Evolutionary conservation across 2,329 filamentous ascomycete species (phyloP).

Genomic region (Calonectria pseudoturangicola): DNA sequence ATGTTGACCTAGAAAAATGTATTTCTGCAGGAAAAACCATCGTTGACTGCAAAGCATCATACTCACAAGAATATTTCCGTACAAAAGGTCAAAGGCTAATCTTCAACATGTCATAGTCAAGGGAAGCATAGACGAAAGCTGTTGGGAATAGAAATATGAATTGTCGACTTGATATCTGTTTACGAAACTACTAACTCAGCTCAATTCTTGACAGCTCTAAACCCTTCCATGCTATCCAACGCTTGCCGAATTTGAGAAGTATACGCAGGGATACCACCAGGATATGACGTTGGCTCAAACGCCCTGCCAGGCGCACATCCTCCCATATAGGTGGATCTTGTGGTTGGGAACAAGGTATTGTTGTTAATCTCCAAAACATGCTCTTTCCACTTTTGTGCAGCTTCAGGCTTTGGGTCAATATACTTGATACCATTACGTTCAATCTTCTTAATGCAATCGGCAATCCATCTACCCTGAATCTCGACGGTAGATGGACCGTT

Average conservation of each 20-base stretch:
- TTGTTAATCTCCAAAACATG: constrained; percentile 67
- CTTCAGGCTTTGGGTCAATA: constrained; percentile 69
- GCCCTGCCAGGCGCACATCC: constrained; percentile 72
- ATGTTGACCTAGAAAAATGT: no score
- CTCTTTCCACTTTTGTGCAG: constrained; percentile 69
- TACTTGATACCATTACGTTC: constrained; percentile 66
- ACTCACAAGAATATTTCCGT: no score
- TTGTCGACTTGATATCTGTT: no score
- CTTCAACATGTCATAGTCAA: no score
- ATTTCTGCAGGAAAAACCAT: no score
- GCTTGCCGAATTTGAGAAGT: constrained; percentile 47
- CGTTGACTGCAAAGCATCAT: no score
- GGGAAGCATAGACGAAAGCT: no score
- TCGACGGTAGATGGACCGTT: constrained; percentile 75
- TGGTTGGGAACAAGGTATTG: constrained; percentile 68
- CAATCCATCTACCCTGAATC: constrained; percentile 74
- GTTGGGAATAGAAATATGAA: no score
- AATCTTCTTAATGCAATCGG: constrained; percentile 70
- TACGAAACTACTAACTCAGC: no score
- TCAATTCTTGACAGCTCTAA: constrained; percentile 46
- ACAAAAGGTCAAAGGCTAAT: no score
- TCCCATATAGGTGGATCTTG: constrained; percentile 73
- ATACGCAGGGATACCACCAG: constrained; percentile 64
- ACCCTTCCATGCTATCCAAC: constrained; percentile 46
- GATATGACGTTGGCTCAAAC: constrained; percentile 70